Conservation (phyloP, 2,329 filamentous ascomycete genomes). For the Parastagonospora nodorum region DNA sequence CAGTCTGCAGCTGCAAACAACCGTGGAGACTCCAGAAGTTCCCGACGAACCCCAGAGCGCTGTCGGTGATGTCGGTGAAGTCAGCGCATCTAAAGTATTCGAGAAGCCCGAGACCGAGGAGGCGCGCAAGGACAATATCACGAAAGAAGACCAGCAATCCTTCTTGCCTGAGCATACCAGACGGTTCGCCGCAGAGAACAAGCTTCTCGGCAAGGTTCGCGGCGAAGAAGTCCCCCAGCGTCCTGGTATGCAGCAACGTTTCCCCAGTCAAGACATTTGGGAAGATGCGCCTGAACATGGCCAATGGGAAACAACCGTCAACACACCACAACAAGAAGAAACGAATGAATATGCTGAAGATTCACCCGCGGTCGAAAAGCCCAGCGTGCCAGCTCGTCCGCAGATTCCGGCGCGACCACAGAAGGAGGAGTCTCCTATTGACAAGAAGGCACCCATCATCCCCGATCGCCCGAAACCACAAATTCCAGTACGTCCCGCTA, state of each 20-base stretch:
- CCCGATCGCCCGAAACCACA: constrained; percentile 68
- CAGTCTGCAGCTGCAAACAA: constrained; percentile 76
- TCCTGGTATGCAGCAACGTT: constrained; percentile 68
- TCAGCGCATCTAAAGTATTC: constrained; percentile 43
- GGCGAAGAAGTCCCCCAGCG: constrained; percentile 50
- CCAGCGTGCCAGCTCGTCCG: constrained; percentile 35
- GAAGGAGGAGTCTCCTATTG: constrained; percentile 53
- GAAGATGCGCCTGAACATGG: constrained; percentile 89
- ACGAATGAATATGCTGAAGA: constrained; percentile 47
- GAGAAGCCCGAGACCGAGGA: constrained; percentile 58
- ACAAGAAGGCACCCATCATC: constrained; percentile 58
- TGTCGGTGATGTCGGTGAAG: constrained; percentile 47
- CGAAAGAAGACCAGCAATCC: constrained; percentile 48
- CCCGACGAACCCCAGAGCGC: constrained; percentile 52
- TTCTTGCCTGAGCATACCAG: constrained; percentile 53
- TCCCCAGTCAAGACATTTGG: constrained; percentile 93
- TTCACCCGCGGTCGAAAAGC: constrained; percentile 35
- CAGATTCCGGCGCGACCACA: constrained; percentile 42
- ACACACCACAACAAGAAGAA: constrained; percentile 56
- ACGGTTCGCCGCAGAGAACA: constrained; percentile 62
- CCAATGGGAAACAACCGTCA: constrained; percentile 76
- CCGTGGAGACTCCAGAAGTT: constrained; percentile 80
- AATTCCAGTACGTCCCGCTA: constrained; percentile 65
- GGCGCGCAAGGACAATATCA: constrained; percentile 50
- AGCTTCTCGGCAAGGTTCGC: constrained; percentile 60